phyloP scores from a whole-genome alignment of 768 basidiomycete species.

The Ramaria rubella region DNA sequence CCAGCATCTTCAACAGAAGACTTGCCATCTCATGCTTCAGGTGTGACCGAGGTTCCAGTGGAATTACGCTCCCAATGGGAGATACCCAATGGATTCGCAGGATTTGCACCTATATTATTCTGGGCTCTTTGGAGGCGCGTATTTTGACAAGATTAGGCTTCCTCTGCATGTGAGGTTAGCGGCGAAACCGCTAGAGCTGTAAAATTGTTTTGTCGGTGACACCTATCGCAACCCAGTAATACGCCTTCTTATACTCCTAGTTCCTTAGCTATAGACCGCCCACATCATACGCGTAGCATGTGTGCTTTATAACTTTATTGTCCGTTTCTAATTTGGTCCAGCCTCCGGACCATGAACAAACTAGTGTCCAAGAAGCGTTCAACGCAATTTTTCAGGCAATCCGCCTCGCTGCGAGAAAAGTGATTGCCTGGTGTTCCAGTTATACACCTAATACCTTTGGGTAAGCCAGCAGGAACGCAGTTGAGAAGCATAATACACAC shows the following conservation, averaged over 20 bases:
- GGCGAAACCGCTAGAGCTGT: background rate
- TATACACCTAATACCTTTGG: slow-evolving; percentile 52
- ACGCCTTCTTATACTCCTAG: no score
- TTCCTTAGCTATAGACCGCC: no score
- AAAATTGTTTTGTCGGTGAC: background rate
- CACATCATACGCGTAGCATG: no score
- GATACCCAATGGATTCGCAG: slow-evolving; percentile 60
- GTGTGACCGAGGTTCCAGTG: slow-evolving; percentile 42
- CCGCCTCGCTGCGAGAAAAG: slow-evolving; percentile 74
- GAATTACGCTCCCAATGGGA: slow-evolving; percentile 49
- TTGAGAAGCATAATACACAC: slow-evolving; percentile 38
- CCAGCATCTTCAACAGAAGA: no score
- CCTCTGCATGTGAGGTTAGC: background rate
- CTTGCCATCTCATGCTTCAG: background rate
- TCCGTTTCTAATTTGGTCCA: background rate
- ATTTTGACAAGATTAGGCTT: background rate
- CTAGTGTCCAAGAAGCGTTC: slow-evolving; percentile 87
- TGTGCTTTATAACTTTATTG: slow-evolving; percentile 34
- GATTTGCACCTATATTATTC: slow-evolving; percentile 34
- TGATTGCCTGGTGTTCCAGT: slow-evolving; percentile 69
- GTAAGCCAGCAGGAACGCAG: background rate
- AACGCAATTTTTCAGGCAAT: slow-evolving; percentile 84
- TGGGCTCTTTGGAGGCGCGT: background rate
- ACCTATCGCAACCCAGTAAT: no score
- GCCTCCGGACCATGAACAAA: slow-evolving; percentile 67